phyloP scores from a whole-genome alignment of 768 basidiomycete genomes.

The Tulasnella sp. region DNA sequence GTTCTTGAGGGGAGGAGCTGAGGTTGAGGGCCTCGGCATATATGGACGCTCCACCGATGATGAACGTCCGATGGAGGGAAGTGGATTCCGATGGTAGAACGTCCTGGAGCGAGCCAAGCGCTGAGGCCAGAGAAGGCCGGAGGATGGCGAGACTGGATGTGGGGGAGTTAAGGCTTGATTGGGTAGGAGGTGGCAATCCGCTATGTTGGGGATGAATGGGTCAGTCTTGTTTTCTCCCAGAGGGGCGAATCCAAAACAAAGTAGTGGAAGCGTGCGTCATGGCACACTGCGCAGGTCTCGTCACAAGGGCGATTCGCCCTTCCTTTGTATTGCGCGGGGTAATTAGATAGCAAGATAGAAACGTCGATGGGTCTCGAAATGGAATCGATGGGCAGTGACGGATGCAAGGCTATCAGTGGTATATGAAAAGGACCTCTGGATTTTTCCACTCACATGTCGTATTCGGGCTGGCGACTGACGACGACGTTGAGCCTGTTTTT shows the following conservation, averaged over 20 bases:
- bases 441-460: slow-evolving; percentile 60
- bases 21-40: slow-evolving; percentile 67
- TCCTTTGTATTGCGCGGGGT: slow-evolving; percentile 7
- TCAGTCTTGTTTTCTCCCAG: not conserved
- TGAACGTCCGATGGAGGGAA: slow-evolving; percentile 64
- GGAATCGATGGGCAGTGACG: slow-evolving; percentile 17
- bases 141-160: slow-evolving; percentile 40
- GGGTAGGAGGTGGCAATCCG: slow-evolving; percentile 17
- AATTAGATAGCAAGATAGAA: slow-evolving; percentile 26
- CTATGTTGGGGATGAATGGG: slow-evolving; percentile 10
- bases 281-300: slow-evolving; percentile 14
- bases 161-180: slow-evolving; percentile 11
- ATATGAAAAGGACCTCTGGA: not conserved
- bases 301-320: slow-evolving; percentile 16
- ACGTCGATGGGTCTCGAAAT: slow-evolving; percentile 21
- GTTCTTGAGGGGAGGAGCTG: slow-evolving; percentile 36
- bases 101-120: slow-evolving; percentile 45
- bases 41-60: slow-evolving; percentile 91
- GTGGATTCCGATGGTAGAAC: slow-evolving; percentile 37
- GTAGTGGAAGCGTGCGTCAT: slow-evolving; percentile 8
- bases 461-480: slow-evolving; percentile 62
- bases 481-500: slow-evolving; percentile 76
- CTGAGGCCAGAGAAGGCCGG: slow-evolving; percentile 51
- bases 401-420: not conserved
- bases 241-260: not conserved